These are phyloP conservation scores for Avena sativa DNA, from an alignment of 176 grass and related monocot species.

Conservation along the genomic window DNA sequence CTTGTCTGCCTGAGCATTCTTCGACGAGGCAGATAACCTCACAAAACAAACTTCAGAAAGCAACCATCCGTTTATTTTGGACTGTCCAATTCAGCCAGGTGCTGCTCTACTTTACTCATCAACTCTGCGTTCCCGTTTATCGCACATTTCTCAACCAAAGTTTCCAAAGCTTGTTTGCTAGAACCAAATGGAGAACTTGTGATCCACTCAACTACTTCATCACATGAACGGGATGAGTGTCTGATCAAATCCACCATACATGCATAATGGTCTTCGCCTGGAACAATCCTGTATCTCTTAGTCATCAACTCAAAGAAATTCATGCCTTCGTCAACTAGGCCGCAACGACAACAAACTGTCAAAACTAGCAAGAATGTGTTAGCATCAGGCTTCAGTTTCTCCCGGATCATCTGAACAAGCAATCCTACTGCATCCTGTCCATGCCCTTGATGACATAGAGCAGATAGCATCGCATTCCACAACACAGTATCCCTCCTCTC, in stretches of 20 bases:
- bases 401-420: constrained; percentile 67
- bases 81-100: constrained; percentile 4
- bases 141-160: constrained; percentile 43
- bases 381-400: constrained; percentile 54
- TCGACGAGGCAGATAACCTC: constrained; percentile 21
- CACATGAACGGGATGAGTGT: constrained; percentile 32
- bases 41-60: neutral
- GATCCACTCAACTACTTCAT: constrained; percentile 62
- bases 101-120: constrained; percentile 41
- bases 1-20: constrained; percentile 14
- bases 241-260: constrained; percentile 70
- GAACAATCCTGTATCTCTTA: constrained; percentile 59
- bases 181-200: constrained; percentile 45
- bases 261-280: constrained; percentile 55
- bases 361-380: constrained; percentile 64
- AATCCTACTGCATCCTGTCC: constrained; percentile 50
- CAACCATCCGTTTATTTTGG: constrained; percentile 8
- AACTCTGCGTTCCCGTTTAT: constrained; percentile 2
- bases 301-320: constrained; percentile 74
- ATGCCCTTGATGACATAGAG: constrained; percentile 59
- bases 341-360: constrained; percentile 57
- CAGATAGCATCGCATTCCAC: constrained; percentile 74
- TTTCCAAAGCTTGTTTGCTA: constrained; percentile 49
- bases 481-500: constrained; percentile 43
- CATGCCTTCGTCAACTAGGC: constrained; percentile 65